Evolutionary conservation across 2,329 filamentous ascomycete species (phyloP), one percentile per base, ranked within the genome.

Genomic region (Trichoderma sp.): DNA sequence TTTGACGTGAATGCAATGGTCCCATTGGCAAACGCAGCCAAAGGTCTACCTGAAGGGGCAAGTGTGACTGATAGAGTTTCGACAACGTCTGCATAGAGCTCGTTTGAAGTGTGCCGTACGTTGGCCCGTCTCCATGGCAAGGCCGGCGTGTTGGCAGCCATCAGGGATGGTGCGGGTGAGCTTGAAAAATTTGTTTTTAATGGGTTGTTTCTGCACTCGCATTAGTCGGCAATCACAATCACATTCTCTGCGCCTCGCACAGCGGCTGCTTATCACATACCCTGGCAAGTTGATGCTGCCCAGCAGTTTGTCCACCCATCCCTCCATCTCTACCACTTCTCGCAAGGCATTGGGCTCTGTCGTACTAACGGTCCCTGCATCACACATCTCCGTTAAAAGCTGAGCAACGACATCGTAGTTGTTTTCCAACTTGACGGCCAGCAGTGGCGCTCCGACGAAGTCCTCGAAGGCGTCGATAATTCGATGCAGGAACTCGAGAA

Each of bases 371-470:
- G 90, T 87, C 19, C 96, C 96, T 52, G 90, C 93, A 84, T 99
- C 96, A 78, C 96, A 97, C 92, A 99, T 97, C 81, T 99, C 96
- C 71, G 90, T 93, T 70, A 98, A 85, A 31, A 99, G 83, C 81
- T 99, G 96, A 21, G 94, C 94, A 40, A 96, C 92, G 33, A 98
- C 91, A 87, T 98, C 93, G 81, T 98, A 98, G 80, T 89, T 94
- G 73, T 85, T 87, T 80, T 97, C 94, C 72, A 99, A 91, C 83
- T 96, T 97, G 77, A 87, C 88, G 24, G 94, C 91, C 69, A 97
- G 83, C 60, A 99, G 82, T 16, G 96, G 96, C 57, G 93, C 90
- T 70, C 95, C 94, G 8, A 99, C 85, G 78, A 97, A 98, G 77
- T 97, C 95, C 81, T 98, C 95, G 40, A 99, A 87, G 14, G 92